Evolutionary conservation across 179 eudicot species (phyloP).

Genomic region (Beta corolliflora): DNA sequence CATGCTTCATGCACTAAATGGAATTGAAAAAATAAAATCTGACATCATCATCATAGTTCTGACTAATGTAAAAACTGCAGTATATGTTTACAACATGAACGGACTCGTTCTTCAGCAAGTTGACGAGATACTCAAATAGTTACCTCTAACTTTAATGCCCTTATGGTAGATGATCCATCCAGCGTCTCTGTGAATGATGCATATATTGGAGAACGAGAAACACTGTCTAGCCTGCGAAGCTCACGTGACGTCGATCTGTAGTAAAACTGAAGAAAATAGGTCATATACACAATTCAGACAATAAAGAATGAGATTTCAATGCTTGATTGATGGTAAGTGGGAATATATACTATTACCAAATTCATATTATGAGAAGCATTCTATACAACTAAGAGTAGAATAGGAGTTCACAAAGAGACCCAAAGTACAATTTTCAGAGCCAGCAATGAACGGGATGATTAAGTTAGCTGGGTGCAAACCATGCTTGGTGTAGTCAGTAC

Average conservation of each 20-base stretch:
- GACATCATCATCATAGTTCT: background rate
- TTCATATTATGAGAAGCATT: background rate
- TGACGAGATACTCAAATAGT: background rate
- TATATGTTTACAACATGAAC: background rate
- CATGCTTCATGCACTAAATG: background rate
- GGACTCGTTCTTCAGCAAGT: background rate
- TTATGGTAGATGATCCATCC: conserved; percentile 87
- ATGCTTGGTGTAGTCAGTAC: too few relatives aligned
- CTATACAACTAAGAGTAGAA: too few relatives aligned
- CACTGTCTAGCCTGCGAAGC: conserved; percentile 95
- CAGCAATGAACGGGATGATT: too few relatives aligned
- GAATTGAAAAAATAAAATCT: too few relatives aligned
- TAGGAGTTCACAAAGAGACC: too few relatives aligned
- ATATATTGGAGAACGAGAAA: conserved; percentile 96
- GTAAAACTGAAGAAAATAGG: conserved; percentile 63
- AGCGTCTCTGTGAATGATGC: conserved; percentile 91
- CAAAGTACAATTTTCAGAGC: too few relatives aligned
- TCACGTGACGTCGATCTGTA: conserved; percentile 97
- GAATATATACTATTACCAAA: background rate
- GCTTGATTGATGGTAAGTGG: background rate
- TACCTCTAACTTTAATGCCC: conserved; percentile 87
- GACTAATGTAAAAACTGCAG: background rate
- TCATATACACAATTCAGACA: conserved; percentile 23
- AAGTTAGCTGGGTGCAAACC: too few relatives aligned
- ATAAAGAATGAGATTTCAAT: background rate